Evolutionary conservation across 257 asterid species (phyloP).

Genomic region (Verbascum thapsus): DNA sequence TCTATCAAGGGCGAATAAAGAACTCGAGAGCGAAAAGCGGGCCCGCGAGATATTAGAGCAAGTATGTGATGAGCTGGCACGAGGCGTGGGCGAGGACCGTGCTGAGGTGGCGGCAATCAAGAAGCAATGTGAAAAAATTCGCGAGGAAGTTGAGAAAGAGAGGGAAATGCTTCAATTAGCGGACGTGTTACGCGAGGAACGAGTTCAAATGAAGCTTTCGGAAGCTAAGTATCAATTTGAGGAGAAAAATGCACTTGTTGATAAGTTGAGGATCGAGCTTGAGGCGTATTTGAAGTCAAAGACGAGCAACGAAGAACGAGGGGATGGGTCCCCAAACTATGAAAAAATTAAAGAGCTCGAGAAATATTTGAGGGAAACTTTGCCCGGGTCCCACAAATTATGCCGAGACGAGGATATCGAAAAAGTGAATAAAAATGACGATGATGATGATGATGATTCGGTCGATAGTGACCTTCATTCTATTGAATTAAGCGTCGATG

Average conservation of each 20-base stretch:
- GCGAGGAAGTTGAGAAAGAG: constrained; percentile 84
- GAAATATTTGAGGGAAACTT: constrained; percentile 73
- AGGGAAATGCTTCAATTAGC: constrained; percentile 97
- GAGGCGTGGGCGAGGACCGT: constrained; percentile 83
- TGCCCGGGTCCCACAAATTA: constrained; percentile 45
- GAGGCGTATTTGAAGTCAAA: constrained; percentile 69
- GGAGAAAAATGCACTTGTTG: constrained; percentile 83
- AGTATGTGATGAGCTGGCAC: constrained; percentile 83
- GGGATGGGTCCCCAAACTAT: constrained; percentile 59
- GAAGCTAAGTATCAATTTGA: constrained; percentile 94
- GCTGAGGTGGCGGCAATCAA: constrained; percentile 84
- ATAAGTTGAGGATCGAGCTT: constrained; percentile 67
- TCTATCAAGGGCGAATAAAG: constrained; percentile 47
- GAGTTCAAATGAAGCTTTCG: constrained; percentile 93
- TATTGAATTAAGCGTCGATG: constrained; percentile 61
- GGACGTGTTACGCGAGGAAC: constrained; percentile 86
- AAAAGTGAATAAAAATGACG: constrained; percentile 29
- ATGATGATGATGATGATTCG: constrained; percentile 35
- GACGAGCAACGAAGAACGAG: constrained; percentile 46
- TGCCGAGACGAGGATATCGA: constrained; percentile 35
- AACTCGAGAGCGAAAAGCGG: constrained; percentile 77
- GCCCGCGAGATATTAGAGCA: constrained; percentile 80
- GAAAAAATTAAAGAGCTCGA: constrained; percentile 82
- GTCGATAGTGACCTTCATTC: constrained; percentile 67
- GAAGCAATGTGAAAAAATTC: constrained; percentile 63